Evolutionary conservation across 202 grass and related monocot species (phyloP).

Genomic region (Digitaria exilis): DNA sequence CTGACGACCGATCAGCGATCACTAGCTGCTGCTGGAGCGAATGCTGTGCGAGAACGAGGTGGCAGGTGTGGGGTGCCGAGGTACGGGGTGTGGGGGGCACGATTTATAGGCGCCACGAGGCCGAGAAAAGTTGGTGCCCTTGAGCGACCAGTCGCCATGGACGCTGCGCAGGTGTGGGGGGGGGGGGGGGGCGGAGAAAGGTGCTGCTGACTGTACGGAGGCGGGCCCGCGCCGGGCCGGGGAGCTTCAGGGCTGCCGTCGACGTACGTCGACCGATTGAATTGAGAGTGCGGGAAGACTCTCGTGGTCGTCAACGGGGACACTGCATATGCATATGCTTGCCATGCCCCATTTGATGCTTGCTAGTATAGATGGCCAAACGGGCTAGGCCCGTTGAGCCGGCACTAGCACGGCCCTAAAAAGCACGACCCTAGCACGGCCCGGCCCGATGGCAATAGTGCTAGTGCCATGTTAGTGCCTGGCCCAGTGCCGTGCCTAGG

Average conservation of each 20-base stretch:
- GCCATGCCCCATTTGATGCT: neutral
- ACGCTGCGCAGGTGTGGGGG: neutral
- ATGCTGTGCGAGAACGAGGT: neutral
- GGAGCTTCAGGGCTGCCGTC: neutral
- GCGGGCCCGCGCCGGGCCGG: neutral
- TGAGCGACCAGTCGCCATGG: neutral
- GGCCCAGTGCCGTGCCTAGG: too few species aligned
- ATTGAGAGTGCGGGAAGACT: neutral
- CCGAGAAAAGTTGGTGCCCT: neutral
- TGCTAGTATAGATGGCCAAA: too few species aligned
- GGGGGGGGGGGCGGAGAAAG: neutral
- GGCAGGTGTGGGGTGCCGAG: neutral
- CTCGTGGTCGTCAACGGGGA: neutral
- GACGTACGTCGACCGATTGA: neutral
- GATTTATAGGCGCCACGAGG: conserved; percentile 27
- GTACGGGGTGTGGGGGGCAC: neutral
- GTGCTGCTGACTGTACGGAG: neutral
- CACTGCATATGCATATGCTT: neutral
- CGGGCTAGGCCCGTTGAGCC: too few species aligned
- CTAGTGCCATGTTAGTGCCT: too few species aligned
- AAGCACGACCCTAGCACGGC: too few species aligned
- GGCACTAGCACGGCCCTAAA: too few species aligned
- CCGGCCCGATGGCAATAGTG: too few species aligned
- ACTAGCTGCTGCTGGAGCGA: neutral
- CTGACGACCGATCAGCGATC: neutral